Evolutionary conservation across 2,329 filamentous ascomycete genomes (phyloP).

Genomic region (Penicillium decumbens): DNA sequence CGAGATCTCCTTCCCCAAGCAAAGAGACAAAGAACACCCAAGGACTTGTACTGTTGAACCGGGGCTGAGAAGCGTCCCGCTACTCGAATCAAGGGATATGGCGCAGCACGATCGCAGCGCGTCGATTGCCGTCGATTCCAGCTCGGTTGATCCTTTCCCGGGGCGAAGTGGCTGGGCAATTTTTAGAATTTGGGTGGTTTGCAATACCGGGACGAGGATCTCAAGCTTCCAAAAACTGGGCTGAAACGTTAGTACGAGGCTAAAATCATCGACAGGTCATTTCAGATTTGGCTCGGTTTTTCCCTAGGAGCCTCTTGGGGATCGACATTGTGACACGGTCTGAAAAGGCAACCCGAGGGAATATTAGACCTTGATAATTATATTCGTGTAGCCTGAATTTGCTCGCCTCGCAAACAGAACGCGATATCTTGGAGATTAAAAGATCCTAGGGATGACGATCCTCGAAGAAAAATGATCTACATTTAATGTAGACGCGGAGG

Average conservation of each 20-base stretch:
- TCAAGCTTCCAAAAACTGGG: not conserved
- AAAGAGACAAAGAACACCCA: not conserved
- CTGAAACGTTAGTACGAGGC: constrained; percentile 7
- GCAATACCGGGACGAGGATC: constrained; percentile 1
- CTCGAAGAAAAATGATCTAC: not conserved
- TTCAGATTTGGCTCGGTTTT: not conserved
- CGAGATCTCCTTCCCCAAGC: not conserved
- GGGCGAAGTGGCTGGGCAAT: not conserved
- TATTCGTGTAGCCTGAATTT: not conserved
- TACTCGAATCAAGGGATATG: not conserved
- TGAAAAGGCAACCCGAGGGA: not conserved
- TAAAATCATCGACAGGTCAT: not conserved
- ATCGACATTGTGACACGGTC: not conserved
- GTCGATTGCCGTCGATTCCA: not conserved
- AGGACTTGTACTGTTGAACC: not conserved
- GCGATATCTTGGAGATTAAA: not conserved
- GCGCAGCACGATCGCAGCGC: not conserved
- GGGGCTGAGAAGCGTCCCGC: not conserved
- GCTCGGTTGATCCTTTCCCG: not conserved
- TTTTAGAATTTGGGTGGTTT: not conserved
- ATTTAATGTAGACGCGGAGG: not conserved
- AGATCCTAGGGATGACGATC: not conserved
- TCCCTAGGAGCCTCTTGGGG: not conserved
- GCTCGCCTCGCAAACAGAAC: too few species aligned
- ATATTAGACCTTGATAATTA: not conserved